Base-by-base conservation (phyloP, 139 green algal species). In the Chlorella sp. region DNA sequence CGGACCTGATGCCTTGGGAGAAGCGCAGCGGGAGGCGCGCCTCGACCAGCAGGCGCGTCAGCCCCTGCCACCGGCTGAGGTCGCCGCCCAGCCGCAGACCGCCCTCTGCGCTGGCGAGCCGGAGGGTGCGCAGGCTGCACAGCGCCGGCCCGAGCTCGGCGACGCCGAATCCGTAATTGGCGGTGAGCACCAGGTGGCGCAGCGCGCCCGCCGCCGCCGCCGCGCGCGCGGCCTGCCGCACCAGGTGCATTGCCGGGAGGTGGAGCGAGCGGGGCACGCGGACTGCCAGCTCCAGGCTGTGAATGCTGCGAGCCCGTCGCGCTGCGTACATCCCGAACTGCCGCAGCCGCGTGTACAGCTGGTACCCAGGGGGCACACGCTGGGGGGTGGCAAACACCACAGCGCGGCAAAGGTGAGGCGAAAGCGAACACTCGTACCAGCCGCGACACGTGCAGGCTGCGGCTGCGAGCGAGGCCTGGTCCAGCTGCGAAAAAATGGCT, bases 41-140 rank as follows among this genome's bases (percentile, higher is more conserved):
- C 38, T 75, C 69, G 53, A 75, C 38, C n/a, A 41, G 38, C 15
- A 75, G 69, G 9, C 25, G 19, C 14, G 51, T 75, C 11, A 75
- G 69, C 14, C 53, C 53, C 27, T n/a, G 5, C 53, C 65, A 53
- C 27, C 36, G 27, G 17, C 27, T 31, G 12, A 75, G 69, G 53
- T 75, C 53, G 23, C 56, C 53, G 5, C 53, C 41, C 69, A 75
- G 69, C 29, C 33, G 41, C 53, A 75, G 53, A 5, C 69, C 69
- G 36, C 69, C 69, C 53, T 75, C 69, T 15, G 51, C 55, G 53
- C 53, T 67, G 53, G n/a, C 51, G 53, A 75, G 69, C 6, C 21
- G 51, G 27, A 75, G 53, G 36, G 27, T 25, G 6, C 53, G 69
- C 53, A 75, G 69, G 15, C 23, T 27, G 38, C 2, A 6, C 38